Evolutionary conservation across 176 grass and related monocot genomes (phyloP).

Genomic region (Pontederia crassipes): DNA sequence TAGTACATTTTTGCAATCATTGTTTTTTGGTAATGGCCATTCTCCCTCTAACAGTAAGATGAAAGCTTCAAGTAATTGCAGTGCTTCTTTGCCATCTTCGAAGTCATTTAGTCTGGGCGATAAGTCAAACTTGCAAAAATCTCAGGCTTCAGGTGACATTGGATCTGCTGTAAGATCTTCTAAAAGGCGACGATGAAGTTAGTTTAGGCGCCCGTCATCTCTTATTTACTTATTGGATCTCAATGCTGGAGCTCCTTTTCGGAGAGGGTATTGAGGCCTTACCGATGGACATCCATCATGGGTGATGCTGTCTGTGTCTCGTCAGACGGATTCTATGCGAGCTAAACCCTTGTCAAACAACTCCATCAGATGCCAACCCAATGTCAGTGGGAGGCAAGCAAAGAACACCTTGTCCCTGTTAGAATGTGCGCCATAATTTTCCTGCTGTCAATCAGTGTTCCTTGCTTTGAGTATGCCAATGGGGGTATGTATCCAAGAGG

Average conservation of each 20-base stretch:
- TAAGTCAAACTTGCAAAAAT: constrained; percentile 10
- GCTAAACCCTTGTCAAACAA: no score
- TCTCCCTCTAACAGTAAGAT: constrained; percentile 3
- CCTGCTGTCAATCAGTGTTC: no score
- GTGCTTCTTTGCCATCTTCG: constrained; percentile 5
- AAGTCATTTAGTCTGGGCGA: constrained; percentile 12
- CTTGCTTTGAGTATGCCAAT: no score
- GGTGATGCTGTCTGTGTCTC: neutral
- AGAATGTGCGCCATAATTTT: no score
- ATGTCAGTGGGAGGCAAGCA: no score
- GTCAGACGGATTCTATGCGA: neutral
- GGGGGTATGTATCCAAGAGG: no score
- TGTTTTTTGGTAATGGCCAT: constrained; percentile 23
- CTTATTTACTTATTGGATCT: neutral
- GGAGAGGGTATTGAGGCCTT: constrained; percentile 41
- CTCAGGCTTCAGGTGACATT: constrained; percentile 14
- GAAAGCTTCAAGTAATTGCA: constrained; percentile 10
- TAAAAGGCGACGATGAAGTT: constrained; percentile 46
- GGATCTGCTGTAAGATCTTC: constrained; percentile 29
- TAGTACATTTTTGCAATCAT: constrained; percentile 44
- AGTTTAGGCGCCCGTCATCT: constrained; percentile 2
- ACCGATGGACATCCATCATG: constrained; percentile 26
- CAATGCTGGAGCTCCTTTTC: neutral
- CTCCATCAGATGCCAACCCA: no score
- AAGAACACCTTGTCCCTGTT: no score